phyloP scores from a whole-genome alignment of 2,329 filamentous ascomycete genomes.

The Exserohilum rostratum region DNA sequence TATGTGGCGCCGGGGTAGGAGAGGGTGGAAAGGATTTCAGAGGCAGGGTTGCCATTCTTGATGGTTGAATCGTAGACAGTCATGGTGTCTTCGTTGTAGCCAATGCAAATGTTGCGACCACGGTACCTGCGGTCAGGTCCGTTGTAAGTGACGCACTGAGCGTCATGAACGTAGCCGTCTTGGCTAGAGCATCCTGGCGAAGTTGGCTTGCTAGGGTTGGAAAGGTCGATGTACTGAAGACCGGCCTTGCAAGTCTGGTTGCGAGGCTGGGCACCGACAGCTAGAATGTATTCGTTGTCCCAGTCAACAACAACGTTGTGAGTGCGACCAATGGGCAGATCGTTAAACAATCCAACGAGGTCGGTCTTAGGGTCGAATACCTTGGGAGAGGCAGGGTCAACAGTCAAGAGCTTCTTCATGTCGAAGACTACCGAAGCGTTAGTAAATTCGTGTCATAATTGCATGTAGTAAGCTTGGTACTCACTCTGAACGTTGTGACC shows the following conservation, averaged over 20 bases:
- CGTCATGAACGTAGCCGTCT: constrained; percentile 67
- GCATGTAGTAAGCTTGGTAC: not conserved
- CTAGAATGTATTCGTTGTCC: constrained; percentile 42
- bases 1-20: constrained; percentile 62
- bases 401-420: constrained; percentile 55
- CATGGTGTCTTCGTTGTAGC: constrained; percentile 60
- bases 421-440: constrained; percentile 29
- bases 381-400: constrained; percentile 40
- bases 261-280: constrained; percentile 42
- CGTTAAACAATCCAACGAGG: constrained; percentile 33
- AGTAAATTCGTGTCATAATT: constrained; percentile 38
- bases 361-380: constrained; percentile 40
- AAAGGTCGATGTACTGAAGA: constrained; percentile 64
- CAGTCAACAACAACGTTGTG: constrained; percentile 48
- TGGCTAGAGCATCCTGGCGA: constrained; percentile 59
- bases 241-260: constrained; percentile 56
- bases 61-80: constrained; percentile 60
- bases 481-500: constrained; percentile 58
- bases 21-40: constrained; percentile 62
- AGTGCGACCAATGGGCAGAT: constrained; percentile 44
- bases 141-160: constrained; percentile 63
- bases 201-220: constrained; percentile 58
- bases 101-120: constrained; percentile 62
- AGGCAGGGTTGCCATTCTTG: constrained; percentile 60
- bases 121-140: constrained; percentile 58